A percentile compares a stretch with the other conserved stretches of the same genome.
Conservation (phyloP, 306 rosid genomes). For the Notholithocarpus densiflorus region DNA sequence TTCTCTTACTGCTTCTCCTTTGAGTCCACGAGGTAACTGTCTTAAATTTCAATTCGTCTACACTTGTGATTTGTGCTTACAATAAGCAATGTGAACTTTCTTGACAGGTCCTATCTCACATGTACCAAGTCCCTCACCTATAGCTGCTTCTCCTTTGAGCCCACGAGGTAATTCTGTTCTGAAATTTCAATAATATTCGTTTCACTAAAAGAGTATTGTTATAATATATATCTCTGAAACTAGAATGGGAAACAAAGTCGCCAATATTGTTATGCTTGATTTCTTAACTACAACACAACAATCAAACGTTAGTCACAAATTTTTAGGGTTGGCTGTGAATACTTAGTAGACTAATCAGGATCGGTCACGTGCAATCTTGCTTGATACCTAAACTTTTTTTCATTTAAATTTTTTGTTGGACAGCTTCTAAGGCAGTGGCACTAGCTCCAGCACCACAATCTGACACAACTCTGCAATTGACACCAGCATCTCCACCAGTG, state of each 20-base stretch:
- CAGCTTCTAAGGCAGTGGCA: constrained; percentile 39
- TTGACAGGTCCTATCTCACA: no score
- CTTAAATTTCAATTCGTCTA: no score
- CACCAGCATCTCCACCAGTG: constrained; percentile 19
- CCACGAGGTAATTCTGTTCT: constrained; percentile 40
- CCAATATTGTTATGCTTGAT: background rate
- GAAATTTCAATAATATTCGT: background rate
- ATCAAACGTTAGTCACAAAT: no score
- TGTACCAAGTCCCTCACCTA: no score
- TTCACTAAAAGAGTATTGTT: background rate
- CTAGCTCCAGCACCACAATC: constrained; percentile 11
- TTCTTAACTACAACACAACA: no score
- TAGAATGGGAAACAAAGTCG: background rate
- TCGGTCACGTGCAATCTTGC: background rate
- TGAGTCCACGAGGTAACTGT: no score
- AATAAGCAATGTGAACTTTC: no score
- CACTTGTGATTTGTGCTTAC: no score
- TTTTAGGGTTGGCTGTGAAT: background rate
- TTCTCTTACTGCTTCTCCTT: no score
- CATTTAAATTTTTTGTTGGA: background rate
- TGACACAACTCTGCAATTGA: constrained; percentile 12
- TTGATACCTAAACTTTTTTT: background rate
- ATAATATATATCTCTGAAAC: background rate
- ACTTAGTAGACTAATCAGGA: background rate
- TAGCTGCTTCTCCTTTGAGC: constrained; percentile 3